Conservation (phyloP, 2,329 filamentous ascomycete genomes). For the Catunica adiposa region DNA sequence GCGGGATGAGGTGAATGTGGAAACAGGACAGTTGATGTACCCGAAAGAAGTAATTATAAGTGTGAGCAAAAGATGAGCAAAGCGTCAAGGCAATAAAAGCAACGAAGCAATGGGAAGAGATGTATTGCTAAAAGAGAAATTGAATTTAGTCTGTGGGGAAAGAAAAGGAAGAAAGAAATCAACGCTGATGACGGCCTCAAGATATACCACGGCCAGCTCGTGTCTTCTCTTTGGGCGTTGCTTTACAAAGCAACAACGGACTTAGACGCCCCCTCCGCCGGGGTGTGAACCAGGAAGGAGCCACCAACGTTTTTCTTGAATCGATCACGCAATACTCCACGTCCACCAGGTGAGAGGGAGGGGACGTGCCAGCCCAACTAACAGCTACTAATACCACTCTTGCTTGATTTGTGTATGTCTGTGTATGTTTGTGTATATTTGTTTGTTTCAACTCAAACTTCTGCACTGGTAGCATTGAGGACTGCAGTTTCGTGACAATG, state of each 20-base stretch:
- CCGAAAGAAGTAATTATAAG: not conserved
- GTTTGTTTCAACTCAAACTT: too few species aligned
- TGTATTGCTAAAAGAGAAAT: not conserved
- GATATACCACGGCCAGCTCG: not conserved
- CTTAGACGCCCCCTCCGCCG: not conserved
- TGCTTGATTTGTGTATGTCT: too few species aligned
- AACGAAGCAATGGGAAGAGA: not conserved
- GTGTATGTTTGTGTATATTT: too few species aligned
- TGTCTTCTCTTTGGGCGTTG: not conserved
- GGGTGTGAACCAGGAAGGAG: not conserved
- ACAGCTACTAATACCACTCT: too few species aligned
- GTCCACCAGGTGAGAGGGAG: not conserved
- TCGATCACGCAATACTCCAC: not conserved
- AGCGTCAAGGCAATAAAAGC: not conserved
- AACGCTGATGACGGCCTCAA: not conserved
- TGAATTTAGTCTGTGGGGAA: not conserved
- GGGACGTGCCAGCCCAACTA: not conserved
- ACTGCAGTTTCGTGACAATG: too few species aligned
- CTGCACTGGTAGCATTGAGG: too few species aligned
- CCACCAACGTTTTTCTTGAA: not conserved
- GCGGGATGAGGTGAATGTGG: not conserved
- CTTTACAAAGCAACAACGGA: not conserved
- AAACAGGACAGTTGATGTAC: conserved; percentile 8
- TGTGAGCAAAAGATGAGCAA: not conserved
- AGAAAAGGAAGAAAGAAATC: conserved; percentile 6